Percentiles rank a stretch among this genome's conserved stretches.
These are phyloP conservation scores for Ricinus communis DNA, from an alignment of 345 rosid species.

Conservation along the genomic window DNA sequence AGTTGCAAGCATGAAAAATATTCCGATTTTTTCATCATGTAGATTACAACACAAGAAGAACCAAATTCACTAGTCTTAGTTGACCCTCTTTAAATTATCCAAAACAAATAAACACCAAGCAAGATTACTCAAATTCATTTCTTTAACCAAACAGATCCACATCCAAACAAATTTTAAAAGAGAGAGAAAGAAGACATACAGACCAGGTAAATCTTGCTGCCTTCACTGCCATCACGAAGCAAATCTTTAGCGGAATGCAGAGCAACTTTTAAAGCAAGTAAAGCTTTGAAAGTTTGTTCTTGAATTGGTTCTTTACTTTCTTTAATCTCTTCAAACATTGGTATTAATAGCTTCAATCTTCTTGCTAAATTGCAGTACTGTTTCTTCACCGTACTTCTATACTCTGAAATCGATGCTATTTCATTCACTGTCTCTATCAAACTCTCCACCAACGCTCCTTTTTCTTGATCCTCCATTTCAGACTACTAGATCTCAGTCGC, in stretches of 20 bases:
- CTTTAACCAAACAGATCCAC: slow-evolving; percentile 44
- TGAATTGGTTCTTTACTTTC: slow-evolving; percentile 58
- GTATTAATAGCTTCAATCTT: slow-evolving; percentile 73
- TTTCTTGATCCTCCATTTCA: slow-evolving; percentile 48
- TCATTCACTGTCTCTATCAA: slow-evolving; percentile 69
- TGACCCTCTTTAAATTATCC: no score
- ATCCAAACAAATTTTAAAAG: slow-evolving; percentile 3
- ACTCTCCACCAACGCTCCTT: slow-evolving; percentile 41
- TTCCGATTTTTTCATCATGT: background rate
- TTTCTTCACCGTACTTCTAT: slow-evolving; percentile 64
- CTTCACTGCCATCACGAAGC: slow-evolving; percentile 75
- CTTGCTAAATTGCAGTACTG: slow-evolving; percentile 72
- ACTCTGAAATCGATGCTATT: slow-evolving; percentile 59
- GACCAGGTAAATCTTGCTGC: slow-evolving; percentile 95
- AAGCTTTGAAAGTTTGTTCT: slow-evolving; percentile 42
- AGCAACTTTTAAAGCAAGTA: slow-evolving; percentile 50
- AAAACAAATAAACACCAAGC: no score
- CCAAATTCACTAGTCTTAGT: background rate
- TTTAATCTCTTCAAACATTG: slow-evolving; percentile 81
- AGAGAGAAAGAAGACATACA: slow-evolving; percentile 31
- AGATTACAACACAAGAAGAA: background rate
- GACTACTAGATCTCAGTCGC: slow-evolving; percentile 6
- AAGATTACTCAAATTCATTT: no score
- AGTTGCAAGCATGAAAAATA: no score
- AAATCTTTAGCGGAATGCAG: slow-evolving; percentile 56